Conservation (phyloP, 495 filamentous ascomycete species). For the Hypoxylon fuscum region DNA sequence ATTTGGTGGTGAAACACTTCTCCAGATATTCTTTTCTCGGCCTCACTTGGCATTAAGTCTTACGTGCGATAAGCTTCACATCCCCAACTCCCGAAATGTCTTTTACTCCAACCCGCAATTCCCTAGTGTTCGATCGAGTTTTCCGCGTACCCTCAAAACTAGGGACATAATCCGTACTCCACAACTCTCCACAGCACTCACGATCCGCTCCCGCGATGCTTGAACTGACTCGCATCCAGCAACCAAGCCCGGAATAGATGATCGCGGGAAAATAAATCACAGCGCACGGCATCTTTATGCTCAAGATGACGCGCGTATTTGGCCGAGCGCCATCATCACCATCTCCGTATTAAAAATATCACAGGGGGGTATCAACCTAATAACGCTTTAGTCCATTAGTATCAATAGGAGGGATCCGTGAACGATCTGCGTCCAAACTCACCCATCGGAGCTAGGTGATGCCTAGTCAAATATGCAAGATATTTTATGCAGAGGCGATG, state of each 20-base stretch:
- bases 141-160: too few relatives aligned
- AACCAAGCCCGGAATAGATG: too few relatives aligned
- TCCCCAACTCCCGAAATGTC: conserved; percentile 12
- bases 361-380: conserved; percentile 12
- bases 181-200: too few relatives aligned
- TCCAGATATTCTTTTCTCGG: conserved; percentile 19
- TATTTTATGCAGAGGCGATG: conserved; percentile 24
- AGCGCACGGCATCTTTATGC: too few relatives aligned
- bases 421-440: not conserved
- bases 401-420: not conserved
- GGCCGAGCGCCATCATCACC: too few relatives aligned
- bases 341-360: too few relatives aligned
- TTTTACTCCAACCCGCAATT: not conserved
- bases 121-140: not conserved
- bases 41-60: conserved; percentile 21
- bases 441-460: conserved; percentile 4
- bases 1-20: conserved; percentile 16
- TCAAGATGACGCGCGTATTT: too few relatives aligned
- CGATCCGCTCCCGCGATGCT: too few relatives aligned
- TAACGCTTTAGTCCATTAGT: conserved; percentile 3
- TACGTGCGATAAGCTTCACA: conserved; percentile 13
- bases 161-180: too few relatives aligned
- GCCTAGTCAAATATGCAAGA: not conserved
- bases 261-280: too few relatives aligned
- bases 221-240: too few relatives aligned